phyloP scores from a whole-genome alignment of 2,329 filamentous ascomycete species.

The Ophiostoma sp. region DNA sequence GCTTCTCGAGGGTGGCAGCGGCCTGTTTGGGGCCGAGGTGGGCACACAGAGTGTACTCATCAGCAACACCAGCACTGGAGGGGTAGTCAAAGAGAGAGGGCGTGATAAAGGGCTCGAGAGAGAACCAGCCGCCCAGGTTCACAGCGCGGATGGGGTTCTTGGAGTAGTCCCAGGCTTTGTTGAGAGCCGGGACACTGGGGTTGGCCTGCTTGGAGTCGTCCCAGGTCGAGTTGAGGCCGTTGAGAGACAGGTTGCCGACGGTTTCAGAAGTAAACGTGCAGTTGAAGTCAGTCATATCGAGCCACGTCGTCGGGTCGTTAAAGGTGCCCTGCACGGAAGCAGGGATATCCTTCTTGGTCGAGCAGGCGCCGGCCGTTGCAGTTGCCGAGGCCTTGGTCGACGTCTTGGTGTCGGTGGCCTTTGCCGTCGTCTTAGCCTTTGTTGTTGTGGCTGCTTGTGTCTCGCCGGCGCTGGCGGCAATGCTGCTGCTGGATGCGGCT shows the following conservation, averaged over 20 bases:
- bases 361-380: neutral
- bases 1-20: constrained; percentile 71
- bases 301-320: constrained; percentile 56
- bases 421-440: neutral
- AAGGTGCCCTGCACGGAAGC: constrained; percentile 6
- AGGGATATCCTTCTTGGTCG: constrained; percentile 15
- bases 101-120: constrained; percentile 91
- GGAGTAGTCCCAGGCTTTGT: constrained; percentile 76
- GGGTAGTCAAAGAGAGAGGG: constrained; percentile 80
- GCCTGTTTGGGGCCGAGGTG: constrained; percentile 68
- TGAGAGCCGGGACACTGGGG: constrained; percentile 73
- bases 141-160: constrained; percentile 81
- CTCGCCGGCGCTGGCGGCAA: neutral
- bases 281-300: constrained; percentile 88
- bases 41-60: constrained; percentile 79
- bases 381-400: neutral
- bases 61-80: constrained; percentile 65
- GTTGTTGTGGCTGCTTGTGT: neutral
- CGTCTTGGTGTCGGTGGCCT: neutral
- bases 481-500: neutral
- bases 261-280: constrained; percentile 85
- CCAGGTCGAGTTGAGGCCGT: constrained; percentile 84
- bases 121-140: constrained; percentile 92
- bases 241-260: constrained; percentile 83
- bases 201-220: constrained; percentile 81